Base-by-base conservation (phyloP, 768 basidiomycete genomes). In the Coprinopsis marcescibilis region DNA sequence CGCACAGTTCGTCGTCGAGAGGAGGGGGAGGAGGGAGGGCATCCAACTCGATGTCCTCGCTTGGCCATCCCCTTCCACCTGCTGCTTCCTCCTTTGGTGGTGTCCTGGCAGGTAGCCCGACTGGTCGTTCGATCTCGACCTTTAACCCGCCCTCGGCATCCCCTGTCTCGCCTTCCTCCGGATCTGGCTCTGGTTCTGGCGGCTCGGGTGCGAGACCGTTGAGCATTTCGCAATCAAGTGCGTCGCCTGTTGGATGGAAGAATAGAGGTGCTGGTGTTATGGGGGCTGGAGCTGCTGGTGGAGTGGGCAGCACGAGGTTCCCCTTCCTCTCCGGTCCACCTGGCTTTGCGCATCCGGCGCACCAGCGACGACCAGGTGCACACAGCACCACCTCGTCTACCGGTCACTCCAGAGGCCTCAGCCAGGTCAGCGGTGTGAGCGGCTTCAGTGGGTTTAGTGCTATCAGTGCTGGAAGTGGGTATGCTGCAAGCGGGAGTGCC, bases 1-100 rank as follows among this genome's bases (percentile, higher is more conserved):
- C 10, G 13, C 39, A 13, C 15, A 27, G 17, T 17, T 8, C 35
- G 20, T 32, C 39, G 4, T 30, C 33, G 10, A 21, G 14, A 4
- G 19, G 61, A 1, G 75, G 71, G 11, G 77, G 76, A 29, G 75
- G 67, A 3, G 79, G 78, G 33, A 73, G 81, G 14, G 83, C 78
- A 3, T 88, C 87, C 0, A 85, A 80, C 15, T 91, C 89, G 6
- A 81, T 92, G 81, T 91, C 89, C 2, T 87, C 84, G 51, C 75
- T 92, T 4, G 89, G 89, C 2, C 82, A 85, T 19, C 89, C 87
- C 1, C 72, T 91, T 43, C 62, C 67, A 26, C 80, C 85, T 19
- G 30, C 42, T 15, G 27, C 35, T n/a, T 20, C 33, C 10, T 23
- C 44, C 12, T 36, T 35, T 5, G 7, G 21, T 14, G 35, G 41